Percentiles rank a stretch among this genome's conserved stretches.
Conservation (phyloP, 2,329 filamentous ascomycete genomes). For the Paraphoma sp. region DNA sequence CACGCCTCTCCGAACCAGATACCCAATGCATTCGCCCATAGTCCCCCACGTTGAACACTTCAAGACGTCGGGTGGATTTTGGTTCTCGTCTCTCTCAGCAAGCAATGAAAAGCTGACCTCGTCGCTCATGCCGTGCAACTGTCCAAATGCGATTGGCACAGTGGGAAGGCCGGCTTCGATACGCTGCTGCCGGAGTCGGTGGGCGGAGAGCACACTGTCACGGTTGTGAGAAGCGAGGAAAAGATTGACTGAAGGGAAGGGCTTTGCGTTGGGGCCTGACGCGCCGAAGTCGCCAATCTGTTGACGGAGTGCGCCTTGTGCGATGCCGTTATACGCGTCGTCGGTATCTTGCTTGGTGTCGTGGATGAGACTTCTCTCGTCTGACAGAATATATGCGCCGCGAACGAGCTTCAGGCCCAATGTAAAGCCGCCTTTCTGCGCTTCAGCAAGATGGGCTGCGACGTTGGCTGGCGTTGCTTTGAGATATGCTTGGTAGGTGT, state of each 20-base stretch:
- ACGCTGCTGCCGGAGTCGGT: slow-evolving; percentile 54
- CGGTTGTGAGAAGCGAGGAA: slow-evolving; percentile 86
- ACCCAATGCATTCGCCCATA: slow-evolving; percentile 79
- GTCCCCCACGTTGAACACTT: slow-evolving; percentile 66
- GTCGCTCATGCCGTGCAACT: slow-evolving; percentile 95
- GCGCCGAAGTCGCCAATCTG: slow-evolving; percentile 32
- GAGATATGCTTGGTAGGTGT: slow-evolving; percentile 65
- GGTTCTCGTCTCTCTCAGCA: slow-evolving; percentile 24
- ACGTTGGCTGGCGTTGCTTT: slow-evolving; percentile 55
- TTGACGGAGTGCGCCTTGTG: slow-evolving; percentile 57
- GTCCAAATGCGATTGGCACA: slow-evolving; percentile 69
- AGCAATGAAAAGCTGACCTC: slow-evolving; percentile 71
- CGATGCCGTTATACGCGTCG: slow-evolving; percentile 71
- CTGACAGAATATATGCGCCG: slow-evolving; percentile 63
- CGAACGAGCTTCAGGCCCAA: slow-evolving; percentile 65
- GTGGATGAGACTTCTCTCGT: slow-evolving; percentile 59
- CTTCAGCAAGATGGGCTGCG: slow-evolving; percentile 54
- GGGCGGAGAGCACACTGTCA: slow-evolving; percentile 67
- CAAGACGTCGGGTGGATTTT: slow-evolving; percentile 56
- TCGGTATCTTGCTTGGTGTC: slow-evolving; percentile 63
- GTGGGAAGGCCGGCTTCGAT: slow-evolving; percentile 48
- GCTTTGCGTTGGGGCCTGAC: slow-evolving; percentile 13
- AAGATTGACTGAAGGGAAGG: slow-evolving; percentile 58
- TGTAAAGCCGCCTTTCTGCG: slow-evolving; percentile 57
- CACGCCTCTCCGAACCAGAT: slow-evolving; percentile 63